Conservation (phyloP, 768 basidiomycete genomes). For the Mycena rosella region DNA sequence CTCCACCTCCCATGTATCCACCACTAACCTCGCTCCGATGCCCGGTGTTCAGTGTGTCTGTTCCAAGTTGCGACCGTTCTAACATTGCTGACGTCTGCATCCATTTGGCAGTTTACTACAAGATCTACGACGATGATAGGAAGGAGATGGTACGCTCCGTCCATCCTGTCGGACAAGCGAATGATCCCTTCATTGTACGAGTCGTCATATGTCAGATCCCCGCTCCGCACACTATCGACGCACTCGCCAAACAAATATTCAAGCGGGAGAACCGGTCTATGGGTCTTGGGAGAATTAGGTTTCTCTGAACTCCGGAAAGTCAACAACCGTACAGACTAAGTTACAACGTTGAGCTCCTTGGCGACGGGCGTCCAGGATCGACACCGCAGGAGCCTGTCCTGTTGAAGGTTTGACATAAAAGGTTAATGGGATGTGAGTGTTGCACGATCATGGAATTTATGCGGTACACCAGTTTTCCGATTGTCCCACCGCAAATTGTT, state of each 20-base stretch:
- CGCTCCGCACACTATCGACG: constrained; percentile 2
- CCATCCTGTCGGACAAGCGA: background rate
- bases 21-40: no score
- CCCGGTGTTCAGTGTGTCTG: no score
- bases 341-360: background rate
- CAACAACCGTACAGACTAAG: background rate
- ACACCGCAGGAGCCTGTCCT: constrained; percentile 8
- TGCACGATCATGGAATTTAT: no score
- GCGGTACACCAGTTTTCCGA: no score
- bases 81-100: no score
- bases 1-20: no score
- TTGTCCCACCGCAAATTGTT: no score
- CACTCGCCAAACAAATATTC: background rate
- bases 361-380: constrained; percentile 1
- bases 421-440: no score
- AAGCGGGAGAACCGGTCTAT: constrained; percentile 1
- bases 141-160: background rate
- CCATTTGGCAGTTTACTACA: constrained; percentile 11
- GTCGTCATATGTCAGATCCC: constrained; percentile 6
- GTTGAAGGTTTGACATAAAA: constrained; percentile 9
- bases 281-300: no score
- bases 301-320: no score
- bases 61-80: no score
- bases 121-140: constrained; percentile 18
- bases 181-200: constrained; percentile 12